These are phyloP conservation scores for Neofusicoccum parvum DNA, from an alignment of 2,329 filamentous ascomycete genomes.

Conservation along the genomic window DNA sequence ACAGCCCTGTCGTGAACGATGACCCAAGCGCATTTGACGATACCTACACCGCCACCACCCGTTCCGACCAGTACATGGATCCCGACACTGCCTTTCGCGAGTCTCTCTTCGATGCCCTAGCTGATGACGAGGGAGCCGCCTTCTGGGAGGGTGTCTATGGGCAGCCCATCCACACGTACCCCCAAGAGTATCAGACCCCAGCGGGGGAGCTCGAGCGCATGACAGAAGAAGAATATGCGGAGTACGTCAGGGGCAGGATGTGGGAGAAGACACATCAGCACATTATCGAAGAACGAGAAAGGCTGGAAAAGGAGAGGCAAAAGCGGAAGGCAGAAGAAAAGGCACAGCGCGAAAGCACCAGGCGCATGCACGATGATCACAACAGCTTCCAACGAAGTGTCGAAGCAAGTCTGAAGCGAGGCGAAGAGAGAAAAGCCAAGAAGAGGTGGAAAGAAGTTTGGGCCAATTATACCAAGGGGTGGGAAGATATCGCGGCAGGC, in stretches of 20 bases:
- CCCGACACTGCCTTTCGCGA: conserved; percentile 82
- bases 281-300: conserved; percentile 73
- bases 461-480: conserved; percentile 65
- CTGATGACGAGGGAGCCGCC: conserved; percentile 90
- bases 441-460: conserved; percentile 63
- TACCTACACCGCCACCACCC: conserved; percentile 32
- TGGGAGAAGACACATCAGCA: conserved; percentile 93
- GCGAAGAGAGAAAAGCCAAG: conserved; percentile 63
- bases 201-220: conserved; percentile 73
- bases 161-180: conserved; percentile 85
- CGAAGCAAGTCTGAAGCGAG: conserved; percentile 68
- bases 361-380: conserved; percentile 45
- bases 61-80: conserved; percentile 49
- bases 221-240: conserved; percentile 89
- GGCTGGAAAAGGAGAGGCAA: conserved; percentile 56
- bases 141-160: conserved; percentile 98
- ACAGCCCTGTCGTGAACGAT: conserved; percentile 25
- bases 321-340: conserved; percentile 49
- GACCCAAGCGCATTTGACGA: conserved; percentile 43
- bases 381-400: conserved; percentile 62
- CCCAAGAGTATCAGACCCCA: conserved; percentile 56
- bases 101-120: conserved; percentile 94
- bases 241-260: conserved; percentile 84
- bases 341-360: conserved; percentile 29
- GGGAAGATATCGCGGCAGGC: conserved; percentile 57